A percentile compares a stretch with the other conserved stretches of the same genome.
Conservation (phyloP, 2,329 filamentous ascomycete genomes). For the Pseudogymnoascus sp. region DNA sequence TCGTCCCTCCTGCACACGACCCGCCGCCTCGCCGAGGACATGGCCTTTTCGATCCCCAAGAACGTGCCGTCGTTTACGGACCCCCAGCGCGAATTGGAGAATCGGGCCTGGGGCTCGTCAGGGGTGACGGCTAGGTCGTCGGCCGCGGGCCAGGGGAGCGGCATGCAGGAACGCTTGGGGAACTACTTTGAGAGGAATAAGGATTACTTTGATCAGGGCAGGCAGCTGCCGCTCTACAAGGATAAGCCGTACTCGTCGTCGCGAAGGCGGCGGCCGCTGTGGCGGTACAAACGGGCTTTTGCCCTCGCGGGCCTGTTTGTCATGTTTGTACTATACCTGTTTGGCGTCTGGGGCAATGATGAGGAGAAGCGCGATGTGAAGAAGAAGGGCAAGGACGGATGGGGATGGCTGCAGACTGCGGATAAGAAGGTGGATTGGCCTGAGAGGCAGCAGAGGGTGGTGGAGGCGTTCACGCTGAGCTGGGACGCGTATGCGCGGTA, state of each 20-base stretch:
- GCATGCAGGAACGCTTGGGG: conserved; percentile 53
- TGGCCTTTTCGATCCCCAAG: conserved; percentile 59
- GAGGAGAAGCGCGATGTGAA: conserved; percentile 10
- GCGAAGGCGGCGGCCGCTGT: conserved; percentile 49
- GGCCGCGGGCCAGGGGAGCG: conserved; percentile 26
- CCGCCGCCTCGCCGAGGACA: conserved; percentile 36
- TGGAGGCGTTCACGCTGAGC: conserved; percentile 81
- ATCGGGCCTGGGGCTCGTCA: conserved; percentile 54
- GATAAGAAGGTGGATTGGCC: conserved; percentile 62
- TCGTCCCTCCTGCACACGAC: conserved; percentile 34
- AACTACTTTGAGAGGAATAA: conserved; percentile 51
- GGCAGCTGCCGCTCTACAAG: conserved; percentile 84
- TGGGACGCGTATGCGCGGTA: conserved; percentile 91
- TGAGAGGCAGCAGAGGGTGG: conserved; percentile 68
- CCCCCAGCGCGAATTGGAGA: conserved; percentile 56
- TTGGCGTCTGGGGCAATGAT: conserved; percentile 44
- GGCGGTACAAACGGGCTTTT: conserved; percentile 55
- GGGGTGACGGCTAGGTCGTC: conserved; percentile 35
- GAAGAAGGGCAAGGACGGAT: conserved; percentile 35
- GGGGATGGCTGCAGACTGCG: conserved; percentile 48
- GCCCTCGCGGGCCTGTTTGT: conserved; percentile 44
- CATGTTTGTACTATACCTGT: conserved; percentile 58
- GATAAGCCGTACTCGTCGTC: conserved; percentile 71
- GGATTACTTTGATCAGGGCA: conserved; percentile 14
- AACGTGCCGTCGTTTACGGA: conserved; percentile 62